Base-by-base conservation (phyloP, 1,284 basidiomycete species). In the Boletus sp. region DNA sequence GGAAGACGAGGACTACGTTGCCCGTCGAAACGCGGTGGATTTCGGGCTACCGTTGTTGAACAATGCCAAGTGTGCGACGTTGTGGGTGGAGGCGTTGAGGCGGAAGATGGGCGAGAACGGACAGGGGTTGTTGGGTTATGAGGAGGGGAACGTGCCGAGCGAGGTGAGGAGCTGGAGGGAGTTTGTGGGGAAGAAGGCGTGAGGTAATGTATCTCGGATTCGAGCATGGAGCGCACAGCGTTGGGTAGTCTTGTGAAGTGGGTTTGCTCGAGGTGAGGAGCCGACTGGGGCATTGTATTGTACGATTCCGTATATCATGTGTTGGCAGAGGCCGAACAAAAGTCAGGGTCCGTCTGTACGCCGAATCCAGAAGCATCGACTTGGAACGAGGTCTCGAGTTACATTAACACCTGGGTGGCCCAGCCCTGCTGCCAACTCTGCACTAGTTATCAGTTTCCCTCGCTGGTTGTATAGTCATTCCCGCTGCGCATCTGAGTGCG, bases 1-100 rank as follows among this genome's bases (percentile, higher is more conserved):
- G 29, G 80, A 88, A 22, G 96, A 99, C 74, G 94, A 98, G 76
- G 95, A 99, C 72, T 99, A 99, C 69, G 96, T 98, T 45, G 95
- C 97, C 55, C 85, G 58, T 58, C 90, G 93, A 65, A 95, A 94
- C 67, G 92, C 93, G 49, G 94, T 96, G 53, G 92, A 96, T 78
- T 96, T 96, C 67, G 94, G 92, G 63, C 78, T 91, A 59, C 91
- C 94, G 12, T 76, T 98, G 60, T 81, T 99, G 65, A 98, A 97
- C 79, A 94, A 98, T 74, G 85, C 94, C 56, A 86, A 88, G 61
- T 91, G 88, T 58, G 97, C 96, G 2, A 83, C 89, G 61, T 81
- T 99, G 50, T 98, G 95, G 73, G 96, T 96, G 35, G 93, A 98
- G 74, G 88, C 91, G 56, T 78, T 99, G 53, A 91, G 84, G 24